A percentile compares a stretch with the other conserved stretches of the same genome.
These are phyloP conservation scores for Drechslera avenae DNA, from an alignment of 2,329 filamentous ascomycete genomes.

Conservation along the genomic window DNA sequence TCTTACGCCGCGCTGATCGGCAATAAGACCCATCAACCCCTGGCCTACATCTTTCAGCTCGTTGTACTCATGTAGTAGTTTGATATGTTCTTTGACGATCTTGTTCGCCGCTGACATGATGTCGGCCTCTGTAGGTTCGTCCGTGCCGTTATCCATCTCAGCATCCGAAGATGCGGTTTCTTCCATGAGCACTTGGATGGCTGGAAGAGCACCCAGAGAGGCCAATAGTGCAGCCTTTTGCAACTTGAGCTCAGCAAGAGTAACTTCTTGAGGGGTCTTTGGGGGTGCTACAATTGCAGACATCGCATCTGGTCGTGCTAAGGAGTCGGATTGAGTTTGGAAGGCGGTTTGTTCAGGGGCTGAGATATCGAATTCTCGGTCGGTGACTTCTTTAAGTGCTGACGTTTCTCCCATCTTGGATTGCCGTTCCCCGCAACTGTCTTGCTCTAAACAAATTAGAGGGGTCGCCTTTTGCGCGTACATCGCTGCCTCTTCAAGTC, in stretches of 20 bases:
- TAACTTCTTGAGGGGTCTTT: slow-evolving; percentile 53
- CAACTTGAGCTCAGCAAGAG: slow-evolving; percentile 53
- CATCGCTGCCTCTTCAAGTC: neutral
- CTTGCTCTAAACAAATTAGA: neutral
- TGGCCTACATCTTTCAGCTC: slow-evolving; percentile 72
- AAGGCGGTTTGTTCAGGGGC: neutral
- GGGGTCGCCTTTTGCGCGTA: neutral
- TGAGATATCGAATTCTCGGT: neutral
- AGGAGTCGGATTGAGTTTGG: neutral
- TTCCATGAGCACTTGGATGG: slow-evolving; percentile 43
- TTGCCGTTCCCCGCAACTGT: neutral
- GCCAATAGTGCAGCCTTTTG: slow-evolving; percentile 48
- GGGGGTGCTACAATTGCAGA: slow-evolving; percentile 5
- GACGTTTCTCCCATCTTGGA: neutral
- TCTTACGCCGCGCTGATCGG: slow-evolving; percentile 65
- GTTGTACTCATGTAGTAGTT: slow-evolving; percentile 70
- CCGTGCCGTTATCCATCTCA: slow-evolving; percentile 13
- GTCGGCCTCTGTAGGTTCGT: slow-evolving; percentile 38
- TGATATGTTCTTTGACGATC: slow-evolving; percentile 67
- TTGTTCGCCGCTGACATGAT: slow-evolving; percentile 53
- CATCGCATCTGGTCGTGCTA: neutral
- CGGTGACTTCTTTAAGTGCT: neutral
- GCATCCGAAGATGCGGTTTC: slow-evolving; percentile 30
- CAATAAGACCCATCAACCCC: slow-evolving; percentile 69
- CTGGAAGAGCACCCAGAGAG: slow-evolving; percentile 36